Evolutionary conservation across 129 eudicot genomes (phyloP), one percentile per base, ranked within the genome.

Genomic region (Apium graveolens): DNA sequence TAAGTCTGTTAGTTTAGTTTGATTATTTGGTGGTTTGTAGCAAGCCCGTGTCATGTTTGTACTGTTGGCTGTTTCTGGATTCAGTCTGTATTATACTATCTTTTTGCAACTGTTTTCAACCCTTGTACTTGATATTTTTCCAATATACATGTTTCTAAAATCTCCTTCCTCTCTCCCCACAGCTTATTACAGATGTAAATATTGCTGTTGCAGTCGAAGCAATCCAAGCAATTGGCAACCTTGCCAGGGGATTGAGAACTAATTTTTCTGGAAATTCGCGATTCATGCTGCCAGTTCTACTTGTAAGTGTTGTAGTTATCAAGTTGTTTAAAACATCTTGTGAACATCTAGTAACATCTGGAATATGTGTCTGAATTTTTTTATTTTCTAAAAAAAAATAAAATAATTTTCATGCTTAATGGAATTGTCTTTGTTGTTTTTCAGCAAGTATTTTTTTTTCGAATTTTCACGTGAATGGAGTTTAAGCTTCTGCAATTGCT

Each of bases 121-220:
- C 10, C 13, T 43, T 75, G 42, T 75, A 60, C 65, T 7, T 1
- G 32, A 60, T 66, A 6, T 4, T 16, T 32, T 8, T 39, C 35
- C 20, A 11, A 21, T 20, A 4, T 5, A n/a, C 26, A 44, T 34
- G 35, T 76, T 70, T 14, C 48, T 21, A n/a, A 72, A 18, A 39
- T 77, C 69, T 70, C 75, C 45, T 35, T 74, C 70, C 69, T 26
- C 48, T 0, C 16, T 38, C 48, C 39, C 80, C 86, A 87, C 96
- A 96, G 99, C 97, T 96, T 81, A 90, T 92, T 78, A 92, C 90
- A 21, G 99, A 96, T 84, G 97, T 92, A 60, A 96, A 96, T 82
- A 90, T 96, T 82, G 99, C 97, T 81, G 99, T 96, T 75, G 96
- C 96, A 55, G 99, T 92, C 62, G 99, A 96, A 84, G 97, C 97